Base-by-base conservation (phyloP, 805 yeast species). In the Blastobotrys muscicola region DNA sequence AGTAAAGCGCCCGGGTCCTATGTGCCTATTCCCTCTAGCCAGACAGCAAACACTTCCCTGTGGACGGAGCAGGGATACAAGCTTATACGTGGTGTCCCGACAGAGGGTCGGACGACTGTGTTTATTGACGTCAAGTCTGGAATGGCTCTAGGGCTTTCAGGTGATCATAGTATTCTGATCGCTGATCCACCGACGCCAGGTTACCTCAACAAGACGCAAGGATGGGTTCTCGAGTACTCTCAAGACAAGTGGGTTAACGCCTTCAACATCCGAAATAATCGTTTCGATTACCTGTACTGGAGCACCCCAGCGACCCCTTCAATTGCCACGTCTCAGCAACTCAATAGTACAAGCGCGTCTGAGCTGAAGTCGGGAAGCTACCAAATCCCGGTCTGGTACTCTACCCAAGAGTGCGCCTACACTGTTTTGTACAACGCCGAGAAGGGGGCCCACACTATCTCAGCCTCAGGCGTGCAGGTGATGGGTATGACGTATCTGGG, bases 41-140 rank as follows among this genome's bases (percentile, higher is more conserved):
- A 20, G 26, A 46, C 38, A 23, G 36, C 33, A 6, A 29, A 32
- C 8, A 43, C 38, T 11, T 38, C 51, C 3, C 41, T 53, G 33
- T 44, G 43, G 45, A 46, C 53, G 8, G 57, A 53, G 33, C 14
- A 30, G 7, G 57, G 57, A 3, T 48, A 36, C 41, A 51, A 51
- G 41, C 45, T 36, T 20, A 11, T 50, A 14, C 49, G 54, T 8
- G 57, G 57, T 14, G 39, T 38, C 2, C 45, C 52, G n/a, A 53
- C 57, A 9, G 57, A 53, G 44, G 57, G 56, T 9, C 47, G 57
- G 23, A 50, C 45, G 37, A 43, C 52, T 33, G 54, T 39, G 9
- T 31, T 39, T 31, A 35, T 20, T 5, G 14, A 14, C 8, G 11
- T 8, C 15, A 32, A 16, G 12, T 8, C 23, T 29, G 13, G 29